Evolutionary conservation across 371 early-diverging fungal species (phyloP), one percentile per base, ranked within the genome.

Genomic region (Rhizopus microsporus): DNA sequence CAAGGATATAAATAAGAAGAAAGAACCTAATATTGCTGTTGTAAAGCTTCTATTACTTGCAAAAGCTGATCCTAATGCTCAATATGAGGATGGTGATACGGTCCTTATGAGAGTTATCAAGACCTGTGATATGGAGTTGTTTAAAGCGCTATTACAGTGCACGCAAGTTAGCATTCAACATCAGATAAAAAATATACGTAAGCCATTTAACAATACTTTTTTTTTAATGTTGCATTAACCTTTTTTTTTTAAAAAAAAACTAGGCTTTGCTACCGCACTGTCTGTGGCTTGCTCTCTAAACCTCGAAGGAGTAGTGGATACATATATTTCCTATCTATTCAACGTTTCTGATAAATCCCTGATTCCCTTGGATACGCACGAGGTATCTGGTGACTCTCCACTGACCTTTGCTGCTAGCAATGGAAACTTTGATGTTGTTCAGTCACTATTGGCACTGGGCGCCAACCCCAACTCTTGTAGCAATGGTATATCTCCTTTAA

Each of bases 371-470:
- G 73, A 76, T 58, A 39, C 31, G 3, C n/a, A 54, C 1, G 67
- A 75, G 32, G 17, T 15, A 1, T 12, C 45, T 8, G 45, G 58
- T 9, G 51, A 52, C 12, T 60, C 72, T 2, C 60, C 77, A 5
- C 55, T 84, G 6, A 63, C 63, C 5, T 32, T 72, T 33, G 79
- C 77, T 30, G 60, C 71, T 44, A 43, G 33, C 16, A 37, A 63
- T 12, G 73, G 72, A 31, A 52, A 71, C 39, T 49, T 52, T 9
- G 34, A 62, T 7, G 64, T 65, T 7, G 67, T 78, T 10, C 48
- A 52, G 6, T 13, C 12, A 0, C 35, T 84, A 35, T 35, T 84
- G 12, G 29, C 43, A 15, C 38, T 60, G 29, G 67, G 72, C 5
- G 74, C 73, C 10, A 31, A 71, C 51, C 57, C 65, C 15, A 71